Base-by-base conservation (phyloP, 768 basidiomycete species). In the Mycena haematopus region DNA sequence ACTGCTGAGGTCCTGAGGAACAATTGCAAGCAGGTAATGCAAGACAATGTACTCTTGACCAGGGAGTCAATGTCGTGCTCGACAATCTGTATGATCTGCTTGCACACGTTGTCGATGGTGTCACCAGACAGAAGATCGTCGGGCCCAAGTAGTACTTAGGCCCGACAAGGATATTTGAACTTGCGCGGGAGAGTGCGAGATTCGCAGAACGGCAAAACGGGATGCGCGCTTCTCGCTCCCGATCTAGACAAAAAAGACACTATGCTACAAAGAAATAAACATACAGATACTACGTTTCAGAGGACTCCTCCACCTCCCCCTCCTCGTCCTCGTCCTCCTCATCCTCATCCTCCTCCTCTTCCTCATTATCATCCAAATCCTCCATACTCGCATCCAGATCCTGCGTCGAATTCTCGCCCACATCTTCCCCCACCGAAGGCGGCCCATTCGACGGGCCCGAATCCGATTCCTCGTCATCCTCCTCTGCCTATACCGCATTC, bases 311-410 rank as follows among this genome's bases (percentile, higher is more conserved):
- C n/a, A 40, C 25, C 75, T 76, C 77, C 33, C 77, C 68, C 82
- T 11, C 14, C 13, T 36, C 72, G 67, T 82, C 77, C 65, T 75
- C 78, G 1, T 77, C 72, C 15, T 86, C 84, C 49, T 75, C 69
- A 52, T 79, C 75, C 31, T 71, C 74, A 31, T 60, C 58, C 15
- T 80, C 76, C 15, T 78, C 72, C 35, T 78, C 76, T 15, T 78
- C 72, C 31, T 78, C 74, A 14, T 82, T 76, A 17, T 84, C 82
- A 68, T 86, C 76, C 35, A 84, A 70, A 60, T 85, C 80, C 67
- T 89, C 82, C 79, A 91, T 84, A 62, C 81, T 84, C n/a, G 82
- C 84, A 71, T 90, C 89, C 45, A 90, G 77, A 67, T 86, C 85
- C 45, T 78, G 79, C 11, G 73, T 71, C 67, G 84, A 79, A 44